A percentile compares a stretch with the other conserved stretches of the same genome.
Conservation (phyloP, 2,329 filamentous ascomycete genomes). For the Aspergillus sp. region DNA sequence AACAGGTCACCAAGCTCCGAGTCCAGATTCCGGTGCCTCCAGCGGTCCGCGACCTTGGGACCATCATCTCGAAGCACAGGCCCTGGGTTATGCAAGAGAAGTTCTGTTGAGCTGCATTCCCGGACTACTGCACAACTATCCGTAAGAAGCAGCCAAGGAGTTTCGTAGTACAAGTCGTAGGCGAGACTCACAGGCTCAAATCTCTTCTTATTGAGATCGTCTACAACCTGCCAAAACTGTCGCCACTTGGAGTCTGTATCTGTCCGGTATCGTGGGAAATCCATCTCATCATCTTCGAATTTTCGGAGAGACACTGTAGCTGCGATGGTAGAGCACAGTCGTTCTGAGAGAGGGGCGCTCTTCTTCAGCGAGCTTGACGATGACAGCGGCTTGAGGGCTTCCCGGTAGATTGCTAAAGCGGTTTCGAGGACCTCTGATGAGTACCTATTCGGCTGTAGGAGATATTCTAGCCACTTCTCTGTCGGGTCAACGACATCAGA, state of each 20-base stretch:
- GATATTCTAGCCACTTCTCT: conserved; percentile 82
- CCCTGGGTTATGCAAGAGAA: conserved; percentile 67
- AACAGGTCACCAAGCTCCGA: conserved; percentile 54
- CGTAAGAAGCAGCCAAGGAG: conserved; percentile 81
- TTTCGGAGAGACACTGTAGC: conserved; percentile 67
- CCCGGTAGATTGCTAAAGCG: conserved; percentile 77
- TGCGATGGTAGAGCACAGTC: conserved; percentile 70
- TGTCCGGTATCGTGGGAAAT: conserved; percentile 72
- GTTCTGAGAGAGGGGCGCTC: conserved; percentile 66
- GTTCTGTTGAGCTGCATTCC: conserved; percentile 75
- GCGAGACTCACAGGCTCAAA: conserved; percentile 78
- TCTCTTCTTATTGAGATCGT: conserved; percentile 82
- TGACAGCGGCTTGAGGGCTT: conserved; percentile 51
- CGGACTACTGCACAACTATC: conserved; percentile 78
- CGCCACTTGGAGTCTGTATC: conserved; percentile 84
- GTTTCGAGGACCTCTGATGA: conserved; percentile 77
- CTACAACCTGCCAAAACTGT: conserved; percentile 79
- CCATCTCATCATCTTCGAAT: conserved; percentile 62
- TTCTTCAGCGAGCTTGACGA: conserved; percentile 45
- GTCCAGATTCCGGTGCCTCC: conserved; percentile 45
- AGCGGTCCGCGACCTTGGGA: conserved; percentile 40
- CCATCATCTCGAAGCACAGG: conserved; percentile 37
- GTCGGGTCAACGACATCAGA: conserved; percentile 69
- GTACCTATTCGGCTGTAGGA: conserved; percentile 82
- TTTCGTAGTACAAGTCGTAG: conserved; percentile 67